Base-by-base conservation (phyloP, 192 early-diverging fungal species). In the Coemansia pectinata region DNA sequence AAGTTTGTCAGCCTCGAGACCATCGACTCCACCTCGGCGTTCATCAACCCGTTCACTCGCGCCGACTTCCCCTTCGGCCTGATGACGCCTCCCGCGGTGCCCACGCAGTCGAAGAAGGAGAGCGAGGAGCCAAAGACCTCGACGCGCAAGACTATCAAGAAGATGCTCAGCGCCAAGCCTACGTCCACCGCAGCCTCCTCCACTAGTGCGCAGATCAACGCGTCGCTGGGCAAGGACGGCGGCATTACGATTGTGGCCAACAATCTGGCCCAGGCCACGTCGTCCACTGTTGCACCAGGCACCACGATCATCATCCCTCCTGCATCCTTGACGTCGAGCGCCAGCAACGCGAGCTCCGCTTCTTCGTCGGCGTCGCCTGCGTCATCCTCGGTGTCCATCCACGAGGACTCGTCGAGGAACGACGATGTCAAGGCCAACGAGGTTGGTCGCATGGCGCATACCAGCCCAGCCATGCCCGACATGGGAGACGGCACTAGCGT, bases 1-100 rank as follows among this genome's bases (percentile, higher is more conserved):
- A 71, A 76, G 67, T 45, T 81, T 7, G 58, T 72, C 42, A 76
- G 61, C 14, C 73, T 81, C 34, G 78, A 81, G 73, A 72, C 74
- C 41, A 69, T 81, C 36, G 78, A 81, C 29, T 73, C 78, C 25
- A 72, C 69, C 25, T 72, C 78, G 40, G 42, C 78, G 15, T 70
- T 76, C 25, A 47, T 81, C 39, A 81, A 81, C 36, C 78, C 78
- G 52, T 81, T 81, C 60, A 81, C 78, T 10, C 73, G 73, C 29
- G 63, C 70, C 8, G 78, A 81, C 53, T 81, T 81, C 78, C 78
- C 78, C 39, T 76, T 81, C 63, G 78, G 78, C 44, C 39, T 81
- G 15, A 69, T 76, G 53, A 80, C 78, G n/a, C 78, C 78, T 29
- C 68, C 63, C 36, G 41, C 61, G 4, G 36, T 33, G 2, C 25